Evolutionary conservation across 371 early-diverging fungal species (phyloP), one percentile per base, ranked within the genome.

Genomic region (Blastocladiella emersonii): DNA sequence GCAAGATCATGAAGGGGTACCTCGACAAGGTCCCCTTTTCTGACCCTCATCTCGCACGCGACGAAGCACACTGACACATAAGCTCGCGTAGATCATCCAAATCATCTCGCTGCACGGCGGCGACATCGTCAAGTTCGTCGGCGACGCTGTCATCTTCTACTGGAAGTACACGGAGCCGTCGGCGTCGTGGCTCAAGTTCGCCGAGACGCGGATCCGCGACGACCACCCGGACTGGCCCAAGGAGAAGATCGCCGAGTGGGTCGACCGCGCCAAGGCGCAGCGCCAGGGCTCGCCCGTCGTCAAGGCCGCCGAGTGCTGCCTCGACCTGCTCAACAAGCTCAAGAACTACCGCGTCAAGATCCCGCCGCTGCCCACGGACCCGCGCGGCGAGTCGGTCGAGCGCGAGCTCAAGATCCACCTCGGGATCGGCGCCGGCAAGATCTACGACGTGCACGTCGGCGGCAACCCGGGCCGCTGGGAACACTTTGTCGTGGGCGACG

Each of bases 41-140:
- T 55, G 25, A 23, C 32, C 17, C 30, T 6, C 45, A 19, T 17
- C 19, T 41, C 32, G 12, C 8, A 37, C 45, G 3, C 12, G 41
- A 30, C 35, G 13, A 37, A 37, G 21, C 8, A 44, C 8, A 44
- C 8, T 17, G 4, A 44, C 45, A 44, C 45, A 44, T 44, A 34
- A 8, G 7, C 41, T 35, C 23, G 1, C 7, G 17, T 55, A 79
- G 79, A 79, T 79, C 62, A 78, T 80, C 55, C 69, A 74, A 62
- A 75, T 66, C 32, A 75, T 80, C 17, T 48, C 70, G 6, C 34
- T 59, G 19, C 74, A 78, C 65, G 76, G 72, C 12, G 80, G 80
- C 15, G 80, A 80, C 64, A 79, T 80, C 65, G 76, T 80, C 34
- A 80, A 80, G 66, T 80, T 80, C 64, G 79, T 71, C 2, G 80